Evolutionary conservation across 192 early-diverging fungal species (phyloP).

Genomic region (Physocladia obscura): DNA sequence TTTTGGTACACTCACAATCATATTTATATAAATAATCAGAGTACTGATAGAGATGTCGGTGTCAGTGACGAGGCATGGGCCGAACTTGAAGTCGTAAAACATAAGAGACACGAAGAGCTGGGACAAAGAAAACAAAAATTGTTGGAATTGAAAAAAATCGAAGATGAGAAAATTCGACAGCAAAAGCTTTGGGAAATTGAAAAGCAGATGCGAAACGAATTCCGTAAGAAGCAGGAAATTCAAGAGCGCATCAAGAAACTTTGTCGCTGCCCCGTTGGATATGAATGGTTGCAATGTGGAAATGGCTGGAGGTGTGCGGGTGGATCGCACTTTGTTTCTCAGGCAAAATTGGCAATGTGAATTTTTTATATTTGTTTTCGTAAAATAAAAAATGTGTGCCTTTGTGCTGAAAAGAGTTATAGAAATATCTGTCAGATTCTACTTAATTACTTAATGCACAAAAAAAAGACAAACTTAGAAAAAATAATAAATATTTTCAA

Average conservation of each 20-base stretch:
- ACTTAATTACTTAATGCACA: too few species aligned
- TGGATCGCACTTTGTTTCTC: constrained; percentile 27
- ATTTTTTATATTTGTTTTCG: too few species aligned
- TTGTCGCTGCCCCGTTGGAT: constrained; percentile 31
- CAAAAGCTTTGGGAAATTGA: neutral
- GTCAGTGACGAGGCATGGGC: constrained; percentile 39
- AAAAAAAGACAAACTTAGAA: too few species aligned
- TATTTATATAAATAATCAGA: too few species aligned
- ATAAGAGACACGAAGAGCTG: constrained; percentile 17
- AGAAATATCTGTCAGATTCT: too few species aligned
- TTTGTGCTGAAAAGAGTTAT: too few species aligned
- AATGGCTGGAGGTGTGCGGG: constrained; percentile 34
- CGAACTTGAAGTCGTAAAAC: constrained; percentile 19
- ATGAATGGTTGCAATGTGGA: constrained; percentile 17
- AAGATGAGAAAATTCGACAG: neutral
- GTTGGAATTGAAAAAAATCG: constrained; percentile 2
- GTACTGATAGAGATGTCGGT: constrained; percentile 37
- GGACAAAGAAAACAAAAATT: neutral
- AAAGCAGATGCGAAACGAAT: constrained; percentile 12
- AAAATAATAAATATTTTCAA: too few species aligned
- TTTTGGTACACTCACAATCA: too few species aligned
- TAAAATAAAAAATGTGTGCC: too few species aligned
- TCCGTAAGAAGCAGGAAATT: constrained; percentile 16
- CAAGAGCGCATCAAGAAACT: constrained; percentile 26
- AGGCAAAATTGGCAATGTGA: constrained; percentile 30